A percentile compares a stretch with the other conserved stretches of the same genome.
Conservation (phyloP, 805 yeast genomes). For the Starmerella apis region DNA sequence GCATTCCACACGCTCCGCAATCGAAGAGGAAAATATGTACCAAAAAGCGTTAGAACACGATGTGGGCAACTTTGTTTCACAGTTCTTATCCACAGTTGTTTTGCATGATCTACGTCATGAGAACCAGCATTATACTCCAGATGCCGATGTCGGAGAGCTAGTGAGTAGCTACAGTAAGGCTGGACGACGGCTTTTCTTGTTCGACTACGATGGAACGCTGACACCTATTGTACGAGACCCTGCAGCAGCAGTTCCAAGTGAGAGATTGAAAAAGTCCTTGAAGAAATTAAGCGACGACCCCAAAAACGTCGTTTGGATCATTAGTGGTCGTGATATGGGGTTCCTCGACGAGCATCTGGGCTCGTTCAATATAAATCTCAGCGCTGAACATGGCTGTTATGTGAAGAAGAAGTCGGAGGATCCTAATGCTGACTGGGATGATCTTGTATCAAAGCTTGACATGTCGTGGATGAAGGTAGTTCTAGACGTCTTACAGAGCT, state of each 20-base stretch:
- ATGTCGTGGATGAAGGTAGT: conserved; percentile 94
- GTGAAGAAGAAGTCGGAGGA: conserved; percentile 55
- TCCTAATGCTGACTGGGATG: conserved; percentile 52
- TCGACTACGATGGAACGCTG: conserved; percentile 95
- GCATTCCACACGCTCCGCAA: conserved; percentile 33
- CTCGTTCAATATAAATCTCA: conserved; percentile 56
- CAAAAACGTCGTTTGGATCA: conserved; percentile 81
- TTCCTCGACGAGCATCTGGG: conserved; percentile 88
- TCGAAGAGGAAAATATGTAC: conserved; percentile 36
- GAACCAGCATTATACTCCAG: conserved; percentile 59
- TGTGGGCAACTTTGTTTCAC: conserved; percentile 68
- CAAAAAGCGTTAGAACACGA: conserved; percentile 51
- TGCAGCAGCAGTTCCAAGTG: conserved; percentile 93
- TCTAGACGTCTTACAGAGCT: conserved; percentile 56
- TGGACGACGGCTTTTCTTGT: conserved; percentile 62
- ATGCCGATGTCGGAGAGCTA: conserved; percentile 61
- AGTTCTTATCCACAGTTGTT: conserved; percentile 42
- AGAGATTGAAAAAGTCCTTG: conserved; percentile 51
- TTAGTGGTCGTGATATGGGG: conserved; percentile 87
- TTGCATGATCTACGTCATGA: conserved; percentile 32
- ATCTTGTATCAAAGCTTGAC: conserved; percentile 69
- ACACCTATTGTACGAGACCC: conserved; percentile 96
- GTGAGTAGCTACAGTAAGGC: conserved; percentile 51
- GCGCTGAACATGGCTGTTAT: conserved; percentile 97
- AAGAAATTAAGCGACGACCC: conserved; percentile 60